Evolutionary conservation across 148 eudicot species (phyloP).

Genomic region (Fagopyrum esculentum): DNA sequence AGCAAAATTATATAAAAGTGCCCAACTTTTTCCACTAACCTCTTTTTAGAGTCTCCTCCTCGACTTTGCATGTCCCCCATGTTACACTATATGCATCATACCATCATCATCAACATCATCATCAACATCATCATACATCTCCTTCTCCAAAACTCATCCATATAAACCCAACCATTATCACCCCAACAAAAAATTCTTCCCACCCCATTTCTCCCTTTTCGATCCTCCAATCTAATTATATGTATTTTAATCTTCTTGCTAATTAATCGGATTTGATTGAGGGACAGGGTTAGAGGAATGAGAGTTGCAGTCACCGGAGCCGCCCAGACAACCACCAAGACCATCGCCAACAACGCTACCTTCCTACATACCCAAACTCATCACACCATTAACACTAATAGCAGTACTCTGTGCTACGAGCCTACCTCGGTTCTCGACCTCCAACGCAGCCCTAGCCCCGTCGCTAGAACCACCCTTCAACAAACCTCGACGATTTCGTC

Average conservation of each 20-base stretch:
- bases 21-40: background rate
- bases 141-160: background rate
- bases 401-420: constrained; percentile 39
- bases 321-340: constrained; percentile 17
- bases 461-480: background rate
- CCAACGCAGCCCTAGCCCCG: constrained; percentile 57
- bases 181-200: constrained; percentile 3
- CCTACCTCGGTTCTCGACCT: constrained; percentile 87
- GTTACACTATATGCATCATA: background rate
- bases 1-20: background rate
- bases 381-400: constrained; percentile 11
- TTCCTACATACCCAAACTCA: background rate
- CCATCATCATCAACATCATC: background rate
- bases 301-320: constrained; percentile 11
- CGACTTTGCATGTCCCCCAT: background rate
- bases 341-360: constrained; percentile 17
- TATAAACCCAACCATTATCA: background rate
- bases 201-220: background rate
- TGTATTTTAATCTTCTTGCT: background rate
- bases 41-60: background rate
- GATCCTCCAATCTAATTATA: background rate
- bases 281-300: background rate
- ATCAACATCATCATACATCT: background rate
- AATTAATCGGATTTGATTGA: background rate
- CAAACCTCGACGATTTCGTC: background rate